phyloP scores from a whole-genome alignment of 75 land plant species.

The Selaginella moellendorffii region DNA sequence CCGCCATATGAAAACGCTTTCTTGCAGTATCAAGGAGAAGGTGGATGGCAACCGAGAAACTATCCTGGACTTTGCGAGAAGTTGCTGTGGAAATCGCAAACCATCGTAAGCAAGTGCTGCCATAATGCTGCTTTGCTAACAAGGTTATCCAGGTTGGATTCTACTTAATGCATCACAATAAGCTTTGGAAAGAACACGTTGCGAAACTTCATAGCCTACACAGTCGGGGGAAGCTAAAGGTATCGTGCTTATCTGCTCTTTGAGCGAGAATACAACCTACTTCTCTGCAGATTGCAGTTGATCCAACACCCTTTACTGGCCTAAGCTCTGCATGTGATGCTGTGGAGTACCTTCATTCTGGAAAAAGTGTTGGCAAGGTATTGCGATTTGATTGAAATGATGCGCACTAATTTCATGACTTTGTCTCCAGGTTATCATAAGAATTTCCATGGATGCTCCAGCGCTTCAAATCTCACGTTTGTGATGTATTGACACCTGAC shows the following conservation, averaged over 20 bases:
- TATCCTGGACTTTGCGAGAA: constrained; percentile 85
- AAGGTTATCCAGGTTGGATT: constrained; percentile 56
- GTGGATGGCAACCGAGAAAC: constrained; percentile 57
- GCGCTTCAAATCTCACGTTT: not conserved
- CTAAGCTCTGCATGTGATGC: constrained; percentile 70
- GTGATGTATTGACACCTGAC: too few species aligned
- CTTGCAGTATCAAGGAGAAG: constrained; percentile 76
- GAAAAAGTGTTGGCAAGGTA: constrained; percentile 92
- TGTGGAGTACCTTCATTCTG: constrained; percentile 91
- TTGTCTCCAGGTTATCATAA: not conserved
- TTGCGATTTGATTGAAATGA: not conserved
- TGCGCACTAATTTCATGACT: too few species aligned
- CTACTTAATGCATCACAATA: constrained; percentile 54
- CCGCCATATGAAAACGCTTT: not conserved
- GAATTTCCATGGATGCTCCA: not conserved
- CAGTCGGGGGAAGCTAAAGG: constrained; percentile 66
- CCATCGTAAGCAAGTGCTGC: constrained; percentile 47
- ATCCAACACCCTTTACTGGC: constrained; percentile 65
- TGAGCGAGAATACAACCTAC: not conserved
- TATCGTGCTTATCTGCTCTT: constrained; percentile 7
- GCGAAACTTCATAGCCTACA: constrained; percentile 48
- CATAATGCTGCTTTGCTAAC: not conserved
- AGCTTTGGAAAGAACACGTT: constrained; percentile 53
- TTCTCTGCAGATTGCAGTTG: constrained; percentile 43
- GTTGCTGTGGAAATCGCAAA: constrained; percentile 76